These are phyloP conservation scores for Clonostachys rhizophaga DNA, from an alignment of 2,329 filamentous ascomycete species.

Conservation along the genomic window DNA sequence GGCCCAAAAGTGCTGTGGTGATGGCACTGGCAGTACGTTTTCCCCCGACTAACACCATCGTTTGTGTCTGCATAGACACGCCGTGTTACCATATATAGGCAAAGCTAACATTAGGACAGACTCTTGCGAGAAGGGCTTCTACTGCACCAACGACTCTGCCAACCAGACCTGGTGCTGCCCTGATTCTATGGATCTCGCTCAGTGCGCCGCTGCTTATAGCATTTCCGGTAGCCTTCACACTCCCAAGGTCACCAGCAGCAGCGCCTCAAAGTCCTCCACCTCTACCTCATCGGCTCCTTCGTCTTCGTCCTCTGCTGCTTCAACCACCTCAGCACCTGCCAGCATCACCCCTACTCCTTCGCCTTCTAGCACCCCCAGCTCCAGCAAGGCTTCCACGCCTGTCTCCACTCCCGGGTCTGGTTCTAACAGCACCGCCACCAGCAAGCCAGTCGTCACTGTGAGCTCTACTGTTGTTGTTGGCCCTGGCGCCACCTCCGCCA, in stretches of 20 bases:
- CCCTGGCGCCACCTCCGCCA: slow-evolving; percentile 8
- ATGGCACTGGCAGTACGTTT: slow-evolving; percentile 50
- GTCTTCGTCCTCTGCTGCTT: slow-evolving; percentile 17
- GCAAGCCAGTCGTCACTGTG: slow-evolving; percentile 6
- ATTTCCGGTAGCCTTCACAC: slow-evolving; percentile 40
- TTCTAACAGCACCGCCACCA: slow-evolving; percentile 23
- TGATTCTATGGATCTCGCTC: slow-evolving; percentile 42
- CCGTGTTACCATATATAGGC: no score
- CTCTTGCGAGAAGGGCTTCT: slow-evolving; percentile 57
- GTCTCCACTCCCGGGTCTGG: slow-evolving; percentile 5
- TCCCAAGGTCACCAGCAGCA: slow-evolving; percentile 22
- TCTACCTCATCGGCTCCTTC: slow-evolving; percentile 17
- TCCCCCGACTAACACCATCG: background rate
- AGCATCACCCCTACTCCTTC: slow-evolving; percentile 11
- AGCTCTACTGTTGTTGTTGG: slow-evolving; percentile 8
- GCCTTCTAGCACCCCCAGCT: slow-evolving; percentile 14
- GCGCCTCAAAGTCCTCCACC: slow-evolving; percentile 18
- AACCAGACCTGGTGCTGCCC: slow-evolving; percentile 58
- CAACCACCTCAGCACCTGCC: slow-evolving; percentile 12
- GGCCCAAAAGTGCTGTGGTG: slow-evolving; percentile 52
- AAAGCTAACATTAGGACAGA: slow-evolving; percentile 27
- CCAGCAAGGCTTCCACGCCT: slow-evolving; percentile 17
- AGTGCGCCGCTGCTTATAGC: slow-evolving; percentile 48
- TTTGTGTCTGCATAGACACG: background rate
- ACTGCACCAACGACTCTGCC: slow-evolving; percentile 51